phyloP scores from a whole-genome alignment of 805 yeast species.

The Blastobotrys mokoenaii region DNA sequence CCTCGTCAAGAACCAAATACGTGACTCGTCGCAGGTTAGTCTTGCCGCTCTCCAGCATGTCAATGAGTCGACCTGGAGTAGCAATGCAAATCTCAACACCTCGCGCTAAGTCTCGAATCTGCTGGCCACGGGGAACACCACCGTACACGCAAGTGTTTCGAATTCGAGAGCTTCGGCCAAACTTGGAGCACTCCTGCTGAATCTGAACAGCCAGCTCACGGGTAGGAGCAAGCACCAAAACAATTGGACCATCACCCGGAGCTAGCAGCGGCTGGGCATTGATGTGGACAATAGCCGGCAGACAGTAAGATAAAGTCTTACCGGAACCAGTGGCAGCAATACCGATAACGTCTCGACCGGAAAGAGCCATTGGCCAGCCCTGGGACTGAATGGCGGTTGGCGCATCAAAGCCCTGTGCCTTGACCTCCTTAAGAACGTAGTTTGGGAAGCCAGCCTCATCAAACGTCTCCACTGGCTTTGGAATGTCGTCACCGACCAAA shows the following conservation, averaged over 20 bases:
- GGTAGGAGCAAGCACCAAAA: constrained; percentile 91
- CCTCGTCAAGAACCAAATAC: constrained; percentile 95
- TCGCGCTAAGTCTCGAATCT: constrained; percentile 88
- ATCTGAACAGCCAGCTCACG: constrained; percentile 98
- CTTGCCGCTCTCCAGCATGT: constrained; percentile 91
- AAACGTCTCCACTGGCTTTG: constrained; percentile 85
- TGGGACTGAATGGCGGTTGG: constrained; percentile 98
- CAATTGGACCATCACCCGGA: constrained; percentile 97
- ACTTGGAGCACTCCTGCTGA: constrained; percentile 91
- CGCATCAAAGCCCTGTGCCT: constrained; percentile 82
- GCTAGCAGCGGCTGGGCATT: constrained; percentile 92
- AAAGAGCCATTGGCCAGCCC: constrained; percentile 99
- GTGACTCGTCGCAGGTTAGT: constrained; percentile 95
- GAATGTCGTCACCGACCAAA: constrained; percentile 73
- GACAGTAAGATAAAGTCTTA: constrained; percentile 93
- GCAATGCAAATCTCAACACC: constrained; percentile 97
- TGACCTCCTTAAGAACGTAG: constrained; percentile 81
- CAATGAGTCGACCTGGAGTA: constrained; percentile 98
- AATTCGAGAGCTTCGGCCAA: constrained; percentile 84
- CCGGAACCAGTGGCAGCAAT: constrained; percentile 99
- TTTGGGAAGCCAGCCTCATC: constrained; percentile 98
- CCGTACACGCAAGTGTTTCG: constrained; percentile 95
- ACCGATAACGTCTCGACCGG: constrained; percentile 99
- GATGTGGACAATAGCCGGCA: constrained; percentile 95
- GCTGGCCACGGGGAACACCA: constrained; percentile 98